phyloP scores from a whole-genome alignment of 768 basidiomycete genomes.

The Trametes punicea region DNA sequence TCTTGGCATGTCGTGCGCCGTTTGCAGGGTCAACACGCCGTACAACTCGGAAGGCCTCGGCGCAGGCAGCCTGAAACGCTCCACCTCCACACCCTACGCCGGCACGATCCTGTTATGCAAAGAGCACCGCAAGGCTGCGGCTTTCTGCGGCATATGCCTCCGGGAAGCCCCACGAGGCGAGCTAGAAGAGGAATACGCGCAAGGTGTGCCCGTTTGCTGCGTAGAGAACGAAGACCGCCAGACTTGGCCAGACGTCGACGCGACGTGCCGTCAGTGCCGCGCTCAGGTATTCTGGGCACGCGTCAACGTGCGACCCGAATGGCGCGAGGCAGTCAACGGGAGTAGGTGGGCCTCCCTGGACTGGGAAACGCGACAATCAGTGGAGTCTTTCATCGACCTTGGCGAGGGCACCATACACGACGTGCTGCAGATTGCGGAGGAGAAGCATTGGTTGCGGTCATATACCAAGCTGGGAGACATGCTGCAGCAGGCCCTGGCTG shows the following conservation, averaged over 20 bases:
- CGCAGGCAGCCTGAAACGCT: constrained; percentile 40
- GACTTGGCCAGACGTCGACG: constrained; percentile 58
- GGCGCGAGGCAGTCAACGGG: constrained; percentile 59
- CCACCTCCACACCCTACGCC: constrained; percentile 39
- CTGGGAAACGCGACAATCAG: constrained; percentile 64
- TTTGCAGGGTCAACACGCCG: constrained; percentile 70
- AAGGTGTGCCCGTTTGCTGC: constrained; percentile 41
- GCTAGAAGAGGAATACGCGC: constrained; percentile 33
- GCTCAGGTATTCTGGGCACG: constrained; percentile 63
- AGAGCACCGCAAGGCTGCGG: constrained; percentile 54
- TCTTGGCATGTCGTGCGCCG: constrained; percentile 49
- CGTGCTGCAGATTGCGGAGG: constrained; percentile 57
- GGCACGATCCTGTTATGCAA: constrained; percentile 53
- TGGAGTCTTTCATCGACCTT: constrained; percentile 71
- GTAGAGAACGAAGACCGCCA: constrained; percentile 73
- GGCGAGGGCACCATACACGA: constrained; percentile 66
- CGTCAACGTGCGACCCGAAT: constrained; percentile 44
- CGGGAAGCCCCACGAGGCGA: constrained; percentile 54
- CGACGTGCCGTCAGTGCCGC: constrained; percentile 68
- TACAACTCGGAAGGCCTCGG: constrained; percentile 48
- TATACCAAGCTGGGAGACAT: constrained; percentile 65
- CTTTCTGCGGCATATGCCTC: constrained; percentile 68
- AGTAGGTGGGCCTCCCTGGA: constrained; percentile 38
- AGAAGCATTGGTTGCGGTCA: constrained; percentile 67
- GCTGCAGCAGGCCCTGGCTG: constrained; percentile 65